Evolutionary conservation across 176 grass and related monocot species (phyloP), one percentile per base, ranked within the genome.

Genomic region (Ananas comosus): DNA sequence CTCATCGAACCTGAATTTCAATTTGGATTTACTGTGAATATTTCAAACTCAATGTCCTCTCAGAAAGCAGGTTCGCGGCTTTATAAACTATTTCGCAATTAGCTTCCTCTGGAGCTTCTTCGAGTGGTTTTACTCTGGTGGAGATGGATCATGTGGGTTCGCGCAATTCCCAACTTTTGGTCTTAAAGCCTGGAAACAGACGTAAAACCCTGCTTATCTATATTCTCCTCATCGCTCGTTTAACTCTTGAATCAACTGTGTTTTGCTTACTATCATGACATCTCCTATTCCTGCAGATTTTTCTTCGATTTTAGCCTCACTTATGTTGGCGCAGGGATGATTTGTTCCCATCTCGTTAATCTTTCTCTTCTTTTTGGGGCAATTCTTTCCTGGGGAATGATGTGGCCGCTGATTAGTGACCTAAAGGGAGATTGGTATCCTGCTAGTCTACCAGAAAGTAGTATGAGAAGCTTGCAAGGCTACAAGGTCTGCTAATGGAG

Each of bases 261-360:
- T 61, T 14, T 19, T 9, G 56, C 10, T 61, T 9, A 10, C 56
- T 18, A 61, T 61, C 3, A 28, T 25, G 27, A 50, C 25, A 63
- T 63, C 23, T n/a, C 12, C 11, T 67, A 24, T 76, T 80, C 72
- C 61, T 79, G 66, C 23, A 4, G 94, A 51, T 99, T 99, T 76
- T 99, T 81, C 76, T 99, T 99, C 48, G 94, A 99, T 73, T 99
- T 91, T 72, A 92, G 94, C 64, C 63, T 93, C n/a, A 99, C 94
- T 72, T 99, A 93, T 78, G 87, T 99, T 48, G 94, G 94, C 63
- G 89, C 94, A 18, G 94, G 89, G 33, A 99, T 99, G 94, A 99
- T 99, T 76, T 99, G 94, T 77, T 91, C 94, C 25, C 85, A 93
- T 73, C 82, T 91, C 16, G 94, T 99, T 13, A 99, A 99, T 73